phyloP scores from a whole-genome alignment of 2,329 filamentous ascomycete genomes.

The Neofusicoccum kwambonambiense region DNA sequence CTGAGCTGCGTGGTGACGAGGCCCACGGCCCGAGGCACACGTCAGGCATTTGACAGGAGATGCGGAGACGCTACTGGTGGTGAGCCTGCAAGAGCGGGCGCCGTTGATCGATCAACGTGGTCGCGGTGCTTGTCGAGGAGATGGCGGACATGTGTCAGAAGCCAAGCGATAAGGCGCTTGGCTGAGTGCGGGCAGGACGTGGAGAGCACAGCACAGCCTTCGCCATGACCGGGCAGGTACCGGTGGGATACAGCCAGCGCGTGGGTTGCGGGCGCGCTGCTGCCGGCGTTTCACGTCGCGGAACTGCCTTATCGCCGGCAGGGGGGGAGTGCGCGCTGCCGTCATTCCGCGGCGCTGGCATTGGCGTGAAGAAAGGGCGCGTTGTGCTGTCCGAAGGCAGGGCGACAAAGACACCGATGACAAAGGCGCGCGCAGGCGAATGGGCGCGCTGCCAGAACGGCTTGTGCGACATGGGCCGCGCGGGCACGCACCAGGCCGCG shows the following conservation, averaged over 20 bases:
- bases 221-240: neutral
- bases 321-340: neutral
- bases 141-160: conserved; percentile 16
- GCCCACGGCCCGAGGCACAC: neutral
- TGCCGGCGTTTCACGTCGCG: neutral
- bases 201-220: neutral
- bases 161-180: conserved; percentile 3
- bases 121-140: neutral
- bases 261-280: neutral
- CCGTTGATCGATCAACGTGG: conserved; percentile 9
- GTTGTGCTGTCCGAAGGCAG: neutral
- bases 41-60: neutral
- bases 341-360: neutral
- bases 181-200: neutral
- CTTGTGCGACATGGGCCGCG: neutral
- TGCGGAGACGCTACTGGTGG: neutral
- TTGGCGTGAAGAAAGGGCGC: neutral
- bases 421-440: neutral
- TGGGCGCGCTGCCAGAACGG: neutral
- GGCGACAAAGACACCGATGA: neutral
- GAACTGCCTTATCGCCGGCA: neutral
- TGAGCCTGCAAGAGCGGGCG: neutral
- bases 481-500: neutral
- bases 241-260: neutral
- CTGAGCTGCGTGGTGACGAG: neutral